Evolutionary conservation across 441 rosid species (phyloP), one percentile per base, ranked within the genome.

Genomic region (Mallotus repandus): DNA sequence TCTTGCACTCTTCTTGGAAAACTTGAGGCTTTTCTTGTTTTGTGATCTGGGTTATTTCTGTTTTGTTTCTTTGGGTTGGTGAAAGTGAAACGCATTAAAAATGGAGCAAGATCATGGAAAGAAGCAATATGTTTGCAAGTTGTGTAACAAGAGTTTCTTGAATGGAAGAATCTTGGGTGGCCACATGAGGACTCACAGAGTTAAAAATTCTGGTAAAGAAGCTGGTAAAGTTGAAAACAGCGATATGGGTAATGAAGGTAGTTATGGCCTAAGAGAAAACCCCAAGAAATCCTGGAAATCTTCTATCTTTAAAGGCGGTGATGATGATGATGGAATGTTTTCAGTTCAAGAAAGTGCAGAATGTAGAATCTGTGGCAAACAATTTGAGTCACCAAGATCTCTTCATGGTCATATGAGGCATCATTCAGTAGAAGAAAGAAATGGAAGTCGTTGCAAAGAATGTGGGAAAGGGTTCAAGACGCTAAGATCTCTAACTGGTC

Each of bases 211-310:
- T 32, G 71, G 4, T 67, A 58, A 79, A 63, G 80, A 71, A 66
- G 74, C 57, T 71, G 66, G 1, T n/a, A 73, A 9, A 38, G 32
- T 75, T 69, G 74, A 56, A 50, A 77, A 53, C 11, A 71, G 55
- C 72, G 69, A 81, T 54, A 59, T 49, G 73, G 80, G 75, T 76
- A 71, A 75, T 77, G 79, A 81, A 65, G 77, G 81, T 76, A 15
- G 13, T 53, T 89, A 91, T 74, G 83, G 72, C 48, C 84, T 91
- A 35, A 85, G 94, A 81, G 86, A 86, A 68, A 86, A 90, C 60
- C 94, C 93, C 58, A 92, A 87, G 83, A 91, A 89, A 81, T 85
- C 93, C 67, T 83, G 85, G 83, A 87, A 84, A 79, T 87, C 83
- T 54, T 85, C 85, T 21, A 76, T 75, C 53, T 72, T 64, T 43